Percentiles rank a stretch among this genome's conserved stretches.
phyloP scores from a whole-genome alignment of 148 eudicot species.

The Cornus kousa region DNA sequence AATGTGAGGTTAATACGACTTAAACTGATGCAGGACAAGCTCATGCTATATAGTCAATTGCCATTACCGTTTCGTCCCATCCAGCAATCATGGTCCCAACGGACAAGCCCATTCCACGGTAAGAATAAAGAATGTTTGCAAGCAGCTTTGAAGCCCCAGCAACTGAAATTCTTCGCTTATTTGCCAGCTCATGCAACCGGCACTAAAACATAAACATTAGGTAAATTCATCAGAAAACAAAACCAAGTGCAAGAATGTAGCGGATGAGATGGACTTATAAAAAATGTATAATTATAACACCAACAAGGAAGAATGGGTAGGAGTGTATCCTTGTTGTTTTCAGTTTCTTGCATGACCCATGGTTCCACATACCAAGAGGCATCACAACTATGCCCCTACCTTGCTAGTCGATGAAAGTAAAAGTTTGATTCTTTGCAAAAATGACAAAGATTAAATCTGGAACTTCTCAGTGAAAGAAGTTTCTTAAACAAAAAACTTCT shows the following conservation, averaged over 20 bases:
- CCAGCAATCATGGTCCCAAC: conserved; percentile 99
- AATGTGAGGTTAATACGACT: neutral
- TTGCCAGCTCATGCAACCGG: conserved; percentile 91
- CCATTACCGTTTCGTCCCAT: conserved; percentile 91
- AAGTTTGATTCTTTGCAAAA: no score
- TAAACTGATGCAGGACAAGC: neutral
- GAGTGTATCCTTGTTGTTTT: no score
- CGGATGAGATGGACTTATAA: no score
- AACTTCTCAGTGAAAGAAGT: neutral
- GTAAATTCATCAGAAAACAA: no score
- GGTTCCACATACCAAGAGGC: no score
- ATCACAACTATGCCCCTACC: no score
- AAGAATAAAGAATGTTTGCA: conserved; percentile 86
- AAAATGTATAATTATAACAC: no score
- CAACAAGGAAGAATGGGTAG: no score
- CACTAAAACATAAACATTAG: conserved; percentile 43
- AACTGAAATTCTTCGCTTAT: conserved; percentile 92
- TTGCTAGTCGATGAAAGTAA: no score
- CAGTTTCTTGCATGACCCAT: no score
- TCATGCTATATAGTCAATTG: neutral
- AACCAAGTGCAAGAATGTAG: no score
- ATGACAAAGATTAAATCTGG: no score
- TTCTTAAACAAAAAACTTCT: neutral
- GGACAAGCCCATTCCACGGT: conserved; percentile 97
- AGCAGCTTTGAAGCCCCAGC: conserved; percentile 96